These are phyloP conservation scores for Starmera caribaea DNA, from an alignment of 805 yeast species.

Conservation along the genomic window DNA sequence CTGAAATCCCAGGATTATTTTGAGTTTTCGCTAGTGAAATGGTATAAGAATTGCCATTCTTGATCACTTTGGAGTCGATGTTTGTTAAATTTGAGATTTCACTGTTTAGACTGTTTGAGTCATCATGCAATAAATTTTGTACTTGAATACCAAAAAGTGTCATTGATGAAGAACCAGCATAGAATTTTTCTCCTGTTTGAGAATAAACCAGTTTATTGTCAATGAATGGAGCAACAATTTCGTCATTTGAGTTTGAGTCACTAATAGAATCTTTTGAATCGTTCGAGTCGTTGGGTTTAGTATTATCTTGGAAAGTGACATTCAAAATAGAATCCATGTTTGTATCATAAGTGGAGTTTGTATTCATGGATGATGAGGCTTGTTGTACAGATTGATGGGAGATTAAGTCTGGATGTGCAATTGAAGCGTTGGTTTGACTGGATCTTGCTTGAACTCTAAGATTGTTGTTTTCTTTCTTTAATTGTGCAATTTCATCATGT, in stretches of 20 bases:
- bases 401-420: conserved; percentile 4
- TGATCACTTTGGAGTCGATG: conserved; percentile 10
- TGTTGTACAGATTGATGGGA: too few relatives aligned
- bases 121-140: conserved; percentile 42
- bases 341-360: neutral
- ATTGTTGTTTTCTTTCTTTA: conserved; percentile 57
- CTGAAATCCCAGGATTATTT: conserved; percentile 57
- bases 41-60: conserved; percentile 69
- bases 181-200: conserved; percentile 64
- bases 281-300: neutral
- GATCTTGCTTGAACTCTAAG: conserved; percentile 28
- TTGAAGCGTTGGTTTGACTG: conserved; percentile 20
- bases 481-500: conserved; percentile 55
- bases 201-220: conserved; percentile 64
- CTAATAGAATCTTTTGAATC: neutral
- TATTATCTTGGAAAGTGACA: conserved; percentile 2
- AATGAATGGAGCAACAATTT: conserved; percentile 61
- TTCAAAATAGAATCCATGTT: neutral
- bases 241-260: conserved; percentile 19
- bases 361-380: neutral
- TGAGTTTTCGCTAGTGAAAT: conserved; percentile 61
- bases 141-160: conserved; percentile 72
- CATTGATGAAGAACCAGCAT: conserved; percentile 79
- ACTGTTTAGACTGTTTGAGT: conserved; percentile 14
- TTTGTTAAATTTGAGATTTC: conserved; percentile 9